Conservation (phyloP, 2,329 filamentous ascomycete species). For the Botryotinia calthae region DNA sequence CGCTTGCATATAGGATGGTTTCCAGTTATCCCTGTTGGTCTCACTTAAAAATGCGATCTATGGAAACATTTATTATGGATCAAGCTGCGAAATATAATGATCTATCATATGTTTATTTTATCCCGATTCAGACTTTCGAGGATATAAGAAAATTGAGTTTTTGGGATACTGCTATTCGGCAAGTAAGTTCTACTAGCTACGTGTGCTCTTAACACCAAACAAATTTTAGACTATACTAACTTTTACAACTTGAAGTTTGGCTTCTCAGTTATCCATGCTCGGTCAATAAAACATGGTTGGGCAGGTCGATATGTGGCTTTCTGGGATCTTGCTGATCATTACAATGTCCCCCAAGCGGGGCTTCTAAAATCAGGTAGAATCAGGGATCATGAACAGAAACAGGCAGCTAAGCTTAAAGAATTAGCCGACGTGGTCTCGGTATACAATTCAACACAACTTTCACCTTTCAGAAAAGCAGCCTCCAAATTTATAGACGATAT, state of each 20-base stretch:
- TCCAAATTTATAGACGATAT: background rate
- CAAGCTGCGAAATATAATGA: background rate
- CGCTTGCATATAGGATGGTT: background rate
- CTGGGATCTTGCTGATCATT: background rate
- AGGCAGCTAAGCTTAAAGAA: background rate
- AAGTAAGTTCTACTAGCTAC: background rate
- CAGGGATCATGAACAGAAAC: background rate
- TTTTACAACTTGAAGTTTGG: background rate
- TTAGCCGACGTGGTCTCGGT: background rate
- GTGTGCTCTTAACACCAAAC: background rate
- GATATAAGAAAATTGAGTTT: background rate
- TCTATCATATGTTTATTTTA: background rate
- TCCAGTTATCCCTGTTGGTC: background rate
- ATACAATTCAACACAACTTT: background rate
- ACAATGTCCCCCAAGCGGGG: background rate
- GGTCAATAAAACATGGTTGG: slow-evolving; percentile 3
- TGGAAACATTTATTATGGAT: background rate
- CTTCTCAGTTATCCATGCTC: background rate
- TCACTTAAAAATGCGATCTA: accelerated
- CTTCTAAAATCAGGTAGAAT: background rate
- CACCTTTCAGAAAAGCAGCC: background rate
- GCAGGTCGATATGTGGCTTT: background rate
- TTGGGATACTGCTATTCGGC: slow-evolving; percentile 11
- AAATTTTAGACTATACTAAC: background rate
- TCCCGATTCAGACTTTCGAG: slow-evolving; percentile 11